Base-by-base conservation (phyloP, 2,329 filamentous ascomycete genomes). In the Ceratocystis destructans region DNA sequence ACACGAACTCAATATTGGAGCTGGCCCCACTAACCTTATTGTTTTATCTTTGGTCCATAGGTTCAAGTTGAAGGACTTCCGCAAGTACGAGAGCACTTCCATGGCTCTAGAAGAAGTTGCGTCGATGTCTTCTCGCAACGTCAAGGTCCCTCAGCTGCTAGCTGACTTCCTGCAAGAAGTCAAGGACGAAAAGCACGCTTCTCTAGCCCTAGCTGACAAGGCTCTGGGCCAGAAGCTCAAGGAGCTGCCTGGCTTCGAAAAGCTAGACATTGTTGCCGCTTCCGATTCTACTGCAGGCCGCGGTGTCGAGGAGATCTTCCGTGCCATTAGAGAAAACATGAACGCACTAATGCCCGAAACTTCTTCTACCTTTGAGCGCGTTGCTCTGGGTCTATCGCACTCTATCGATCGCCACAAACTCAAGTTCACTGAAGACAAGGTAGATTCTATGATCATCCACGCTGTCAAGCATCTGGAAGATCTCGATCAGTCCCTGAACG, bases 401-500 rank as follows among this genome's bases (percentile, higher is more conserved):
- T 96, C 92, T 66, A 87, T 99, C 73, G 96, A 93, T 61, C 87
- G 92, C 70, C 92, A 99, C 80, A 97, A 96, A 83, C 86, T 99
- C 74, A 96, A 96, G 82, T 99, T 99, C 79, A 96, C 90, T 7
- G 88, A 93, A 67, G 92, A 99, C 75, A 99, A 99, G 82, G 93
- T 99, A 71, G 94, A 99, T 75, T 94, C 94, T 64, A 99, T 99
- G 94, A 96, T 99, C 74, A 92, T 99, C 67, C 94, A 99, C 79
- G 92, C 92, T 67, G 94, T 99, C 74, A 87, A 88, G 70, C 84
- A 96, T 64, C 82, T 99, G 61, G 94, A 99, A 75, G 94, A 99
- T 70, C 80, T 99, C 69, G 94, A 99, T 80, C 99, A 99, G 82
- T 94, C 99, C 78, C 82, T 99, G 70, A 99, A 99, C 81, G 94